These are phyloP conservation scores for Rhytidiadelphus loreus DNA, from an alignment of 225 moss, liverwort and hornwort genomes.

Conservation along the genomic window DNA sequence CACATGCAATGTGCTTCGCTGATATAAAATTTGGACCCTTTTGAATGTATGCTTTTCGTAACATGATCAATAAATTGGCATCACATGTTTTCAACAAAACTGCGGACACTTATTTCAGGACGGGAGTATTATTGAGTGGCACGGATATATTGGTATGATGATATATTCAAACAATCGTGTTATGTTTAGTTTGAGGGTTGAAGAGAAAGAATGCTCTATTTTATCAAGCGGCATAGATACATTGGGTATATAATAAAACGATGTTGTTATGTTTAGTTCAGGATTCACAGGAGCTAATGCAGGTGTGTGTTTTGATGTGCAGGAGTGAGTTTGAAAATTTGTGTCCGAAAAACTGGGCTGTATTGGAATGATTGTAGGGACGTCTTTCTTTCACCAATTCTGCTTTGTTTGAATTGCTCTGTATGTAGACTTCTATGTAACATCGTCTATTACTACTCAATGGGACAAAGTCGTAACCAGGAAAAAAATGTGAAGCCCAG, in stretches of 20 bases:
- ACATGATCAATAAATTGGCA: not conserved
- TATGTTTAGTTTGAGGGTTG: not conserved
- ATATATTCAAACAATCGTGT: not conserved
- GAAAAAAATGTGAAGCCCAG: not conserved
- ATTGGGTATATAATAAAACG: not conserved
- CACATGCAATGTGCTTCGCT: not conserved
- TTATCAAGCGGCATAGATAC: too few relatives aligned
- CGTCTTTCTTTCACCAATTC: not conserved
- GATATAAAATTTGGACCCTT: not conserved
- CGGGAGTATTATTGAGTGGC: not conserved
- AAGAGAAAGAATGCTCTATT: not conserved
- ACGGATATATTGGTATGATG: not conserved
- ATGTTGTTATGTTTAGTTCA: not conserved
- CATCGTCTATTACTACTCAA: conserved; percentile 1
- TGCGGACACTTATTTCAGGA: not conserved
- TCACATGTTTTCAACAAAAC: not conserved
- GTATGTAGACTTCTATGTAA: not conserved
- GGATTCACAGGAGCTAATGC: not conserved
- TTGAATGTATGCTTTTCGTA: not conserved
- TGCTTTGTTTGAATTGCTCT: not conserved
- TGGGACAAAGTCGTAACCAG: conserved; percentile 1
- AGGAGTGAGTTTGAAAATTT: not conserved
- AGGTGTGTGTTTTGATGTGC: not conserved
- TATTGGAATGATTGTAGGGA: not conserved
- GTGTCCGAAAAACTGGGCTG: not conserved